These are phyloP conservation scores for Boletus rufocinnamomeus DNA, from an alignment of 768 basidiomycete genomes.

Conservation along the genomic window DNA sequence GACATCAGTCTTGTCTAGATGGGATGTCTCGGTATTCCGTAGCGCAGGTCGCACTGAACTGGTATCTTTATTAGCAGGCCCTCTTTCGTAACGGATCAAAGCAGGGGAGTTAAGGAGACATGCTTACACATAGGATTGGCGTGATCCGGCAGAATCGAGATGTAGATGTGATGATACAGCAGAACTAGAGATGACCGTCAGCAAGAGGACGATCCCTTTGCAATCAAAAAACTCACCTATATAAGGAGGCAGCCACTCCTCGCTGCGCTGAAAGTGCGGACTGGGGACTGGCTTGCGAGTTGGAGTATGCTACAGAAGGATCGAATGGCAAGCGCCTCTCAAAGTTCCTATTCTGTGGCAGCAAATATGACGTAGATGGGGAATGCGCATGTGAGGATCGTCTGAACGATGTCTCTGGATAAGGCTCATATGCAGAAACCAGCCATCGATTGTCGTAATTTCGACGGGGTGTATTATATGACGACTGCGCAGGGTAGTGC, in stretches of 20 bases:
- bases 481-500: slow-evolving; percentile 26
- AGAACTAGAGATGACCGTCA: slow-evolving; percentile 40
- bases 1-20: slow-evolving; percentile 8
- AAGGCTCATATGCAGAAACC: slow-evolving; percentile 4
- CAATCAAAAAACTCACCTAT: slow-evolving; percentile 48
- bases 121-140: slow-evolving; percentile 27
- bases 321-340: slow-evolving; percentile 40
- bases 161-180: slow-evolving; percentile 53
- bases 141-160: slow-evolving; percentile 15
- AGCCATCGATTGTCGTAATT: slow-evolving; percentile 10
- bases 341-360: slow-evolving; percentile 5
- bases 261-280: slow-evolving; percentile 10
- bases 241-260: slow-evolving; percentile 45
- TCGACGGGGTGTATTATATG: slow-evolving; percentile 24
- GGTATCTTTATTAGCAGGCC: background rate
- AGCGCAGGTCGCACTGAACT: slow-evolving; percentile 15
- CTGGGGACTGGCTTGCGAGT: slow-evolving; percentile 14
- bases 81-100: background rate
- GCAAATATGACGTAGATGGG: slow-evolving; percentile 3
- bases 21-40: slow-evolving; percentile 1
- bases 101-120: background rate
- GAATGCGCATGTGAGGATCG: slow-evolving; percentile 18
- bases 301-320: slow-evolving; percentile 50
- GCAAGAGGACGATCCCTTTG: background rate
- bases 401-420: slow-evolving; percentile 21